phyloP scores from a whole-genome alignment of 2,329 filamentous ascomycete genomes.

The Fusarium heterosporum region DNA sequence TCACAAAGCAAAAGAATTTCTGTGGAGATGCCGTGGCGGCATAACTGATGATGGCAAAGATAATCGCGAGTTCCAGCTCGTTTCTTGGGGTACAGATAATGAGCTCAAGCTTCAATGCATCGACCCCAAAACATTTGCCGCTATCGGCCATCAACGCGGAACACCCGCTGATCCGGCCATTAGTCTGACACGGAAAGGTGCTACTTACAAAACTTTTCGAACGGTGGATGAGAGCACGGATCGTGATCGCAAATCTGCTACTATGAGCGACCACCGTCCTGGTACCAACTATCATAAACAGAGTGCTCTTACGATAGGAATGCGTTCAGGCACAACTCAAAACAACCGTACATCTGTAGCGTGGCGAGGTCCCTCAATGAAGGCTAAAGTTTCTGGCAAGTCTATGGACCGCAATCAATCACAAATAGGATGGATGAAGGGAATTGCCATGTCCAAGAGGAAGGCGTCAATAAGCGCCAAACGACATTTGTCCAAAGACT shows the following conservation, averaged over 20 bases:
- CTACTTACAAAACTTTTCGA: slow-evolving; percentile 86
- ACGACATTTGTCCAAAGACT: slow-evolving; percentile 64
- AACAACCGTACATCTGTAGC: slow-evolving; percentile 52
- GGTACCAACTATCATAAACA: slow-evolving; percentile 58
- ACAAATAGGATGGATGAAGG: slow-evolving; percentile 77
- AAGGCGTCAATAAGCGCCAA: slow-evolving; percentile 57
- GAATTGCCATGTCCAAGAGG: slow-evolving; percentile 71
- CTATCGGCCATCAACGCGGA: slow-evolving; percentile 80
- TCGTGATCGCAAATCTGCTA: slow-evolving; percentile 68
- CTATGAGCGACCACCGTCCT: slow-evolving; percentile 71
- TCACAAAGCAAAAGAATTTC: slow-evolving; percentile 86
- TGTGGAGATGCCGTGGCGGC: slow-evolving; percentile 84
- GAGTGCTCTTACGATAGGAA: slow-evolving; percentile 58
- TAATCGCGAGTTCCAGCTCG: slow-evolving; percentile 88
- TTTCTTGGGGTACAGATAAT: slow-evolving; percentile 92
- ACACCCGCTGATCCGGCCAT: slow-evolving; percentile 72
- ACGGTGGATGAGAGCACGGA: slow-evolving; percentile 72
- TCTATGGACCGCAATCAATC: slow-evolving; percentile 62
- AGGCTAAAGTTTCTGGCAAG: slow-evolving; percentile 61
- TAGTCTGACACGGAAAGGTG: slow-evolving; percentile 83
- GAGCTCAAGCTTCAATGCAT: slow-evolving; percentile 83
- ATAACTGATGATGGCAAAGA: slow-evolving; percentile 77
- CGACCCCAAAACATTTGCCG: slow-evolving; percentile 70
- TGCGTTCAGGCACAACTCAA: slow-evolving; percentile 52
- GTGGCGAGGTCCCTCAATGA: slow-evolving; percentile 71